A percentile compares a stretch with the other conserved stretches of the same genome.
phyloP scores from a whole-genome alignment of 306 rosid genomes.

The Cucumis melo region DNA sequence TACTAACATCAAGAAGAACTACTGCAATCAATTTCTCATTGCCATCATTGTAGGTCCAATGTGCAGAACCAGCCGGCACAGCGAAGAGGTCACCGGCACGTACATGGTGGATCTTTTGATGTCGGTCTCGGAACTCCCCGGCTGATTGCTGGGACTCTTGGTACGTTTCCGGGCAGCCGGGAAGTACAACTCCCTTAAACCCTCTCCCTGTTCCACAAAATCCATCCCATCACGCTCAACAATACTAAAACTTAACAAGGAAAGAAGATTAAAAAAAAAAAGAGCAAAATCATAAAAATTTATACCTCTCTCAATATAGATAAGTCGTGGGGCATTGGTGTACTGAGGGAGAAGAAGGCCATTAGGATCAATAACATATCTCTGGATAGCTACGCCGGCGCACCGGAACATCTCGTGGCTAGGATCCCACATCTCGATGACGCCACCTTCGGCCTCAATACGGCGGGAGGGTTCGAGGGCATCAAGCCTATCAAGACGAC shows the following conservation, averaged over 20 bases:
- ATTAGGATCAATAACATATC: constrained; percentile 20
- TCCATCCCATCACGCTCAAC: too few species aligned
- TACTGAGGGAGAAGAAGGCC: constrained; percentile 41
- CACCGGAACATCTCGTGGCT: constrained; percentile 25
- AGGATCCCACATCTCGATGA: constrained; percentile 31
- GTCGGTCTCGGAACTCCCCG: constrained; percentile 12
- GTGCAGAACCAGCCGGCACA: constrained; percentile 23
- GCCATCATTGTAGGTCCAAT: constrained; percentile 27
- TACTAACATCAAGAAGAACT: constrained; percentile 28
- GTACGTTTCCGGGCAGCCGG: constrained; percentile 32
- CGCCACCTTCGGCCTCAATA: constrained; percentile 21
- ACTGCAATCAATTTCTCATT: constrained; percentile 15
- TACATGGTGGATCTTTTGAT: constrained; percentile 20
- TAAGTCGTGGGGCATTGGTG: constrained; percentile 24
- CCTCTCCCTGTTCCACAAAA: constrained; percentile 16
- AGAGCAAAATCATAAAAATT: too few species aligned
- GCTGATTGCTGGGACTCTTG: constrained; percentile 19
- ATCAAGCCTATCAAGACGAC: constrained; percentile 18
- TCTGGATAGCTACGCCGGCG: constrained; percentile 16
- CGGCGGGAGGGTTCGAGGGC: constrained; percentile 26
- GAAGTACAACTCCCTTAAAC: constrained; percentile 13
- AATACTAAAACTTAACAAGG: too few species aligned
- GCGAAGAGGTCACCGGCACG: constrained; percentile 27
- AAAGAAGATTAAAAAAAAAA: too few species aligned
- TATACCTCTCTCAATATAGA: constrained; percentile 19